A percentile compares a stretch with the other conserved stretches of the same genome.
Evolutionary conservation across 202 grass and related monocot genomes (phyloP).

Genomic region (Elaeis oleifera): DNA sequence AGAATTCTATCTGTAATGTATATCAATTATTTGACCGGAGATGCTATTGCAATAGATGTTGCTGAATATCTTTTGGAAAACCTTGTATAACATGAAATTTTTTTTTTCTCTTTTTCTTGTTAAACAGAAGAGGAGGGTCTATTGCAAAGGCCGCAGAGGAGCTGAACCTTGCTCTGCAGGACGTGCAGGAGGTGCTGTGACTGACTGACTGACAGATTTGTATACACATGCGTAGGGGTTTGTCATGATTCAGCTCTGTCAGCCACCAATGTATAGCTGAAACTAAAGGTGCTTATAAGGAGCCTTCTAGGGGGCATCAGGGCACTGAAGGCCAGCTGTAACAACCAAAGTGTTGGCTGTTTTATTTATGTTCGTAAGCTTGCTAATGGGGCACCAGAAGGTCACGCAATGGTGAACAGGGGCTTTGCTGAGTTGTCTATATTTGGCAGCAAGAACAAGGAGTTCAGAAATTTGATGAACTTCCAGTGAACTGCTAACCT

Average conservation of each 20-base stretch:
- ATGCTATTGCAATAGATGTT: too few relatives aligned
- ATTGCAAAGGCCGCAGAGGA: conserved; percentile 74
- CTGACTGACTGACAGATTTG: conserved; percentile 31
- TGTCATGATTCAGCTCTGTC: conserved; percentile 5
- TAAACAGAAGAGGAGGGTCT: conserved; percentile 80
- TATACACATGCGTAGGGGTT: conserved; percentile 21
- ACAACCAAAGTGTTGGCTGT: background rate
- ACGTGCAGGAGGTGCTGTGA: conserved; percentile 46
- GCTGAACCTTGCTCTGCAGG: conserved; percentile 71
- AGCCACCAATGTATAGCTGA: background rate
- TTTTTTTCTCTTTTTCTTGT: background rate
- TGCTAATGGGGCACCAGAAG: conserved; percentile 15
- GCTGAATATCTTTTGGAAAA: too few relatives aligned
- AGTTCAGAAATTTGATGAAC: too few relatives aligned
- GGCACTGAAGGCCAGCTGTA: conserved; percentile 2
- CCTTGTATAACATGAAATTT: background rate
- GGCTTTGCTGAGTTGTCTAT: conserved; percentile 5
- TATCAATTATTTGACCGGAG: too few relatives aligned
- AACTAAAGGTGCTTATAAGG: background rate
- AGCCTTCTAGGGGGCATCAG: background rate
- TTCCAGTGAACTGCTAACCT: background rate
- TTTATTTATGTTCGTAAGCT: conserved; percentile 13
- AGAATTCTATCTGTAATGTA: too few relatives aligned
- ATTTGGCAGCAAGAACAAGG: background rate
- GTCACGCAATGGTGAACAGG: background rate